Evolutionary conservation across 768 basidiomycete genomes (phyloP), one percentile per base, ranked within the genome.

Genomic region (Mrakia gelida): DNA sequence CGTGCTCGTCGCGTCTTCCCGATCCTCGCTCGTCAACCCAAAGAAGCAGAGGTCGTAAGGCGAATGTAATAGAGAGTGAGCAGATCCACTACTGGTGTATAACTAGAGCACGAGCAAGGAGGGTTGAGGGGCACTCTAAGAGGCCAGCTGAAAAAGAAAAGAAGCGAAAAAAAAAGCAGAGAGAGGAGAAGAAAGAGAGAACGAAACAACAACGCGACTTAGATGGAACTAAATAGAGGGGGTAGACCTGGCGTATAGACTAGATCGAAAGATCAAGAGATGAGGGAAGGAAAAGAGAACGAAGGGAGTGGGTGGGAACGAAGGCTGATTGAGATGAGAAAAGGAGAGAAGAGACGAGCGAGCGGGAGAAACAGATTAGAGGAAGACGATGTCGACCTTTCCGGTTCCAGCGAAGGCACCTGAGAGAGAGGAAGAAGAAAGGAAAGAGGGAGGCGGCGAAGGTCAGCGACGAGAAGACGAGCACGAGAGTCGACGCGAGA

Each of bases 301-400:
- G 8, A 41, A 62, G 7, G 54, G 72, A 49, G 68, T 26, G 41
- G 11, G 13, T 54, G 18, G 49, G 49, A 21, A 52, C 49, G 16
- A 52, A 52, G 49, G 49, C 16, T 38, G 38, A 38, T 38, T 38
- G 38, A 18, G 49, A 52, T 21, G 49, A 7, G 49, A 21, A 16
- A 13, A 49, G 9, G 15, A 15, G 15, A 49, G 15, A 15, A 52
- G 18, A 61, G 32, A 30, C 38, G 49, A 18, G 26, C 3, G 56
- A 32, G n/a, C 9, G 56, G 34, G 54, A 61, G 16, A 15, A 45
- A 10, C 49, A 52, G 49, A 52, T 52, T 13, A 76, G 68, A 71
- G 75, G 75, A 78, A 78, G 49, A 78, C 52, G 21, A 78, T 63
- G 16, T 67, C 63, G 65, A 74, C 73, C 71, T 59, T 59, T 13